Conservation (phyloP, 305 asterid species). For the Plantago rigida region DNA sequence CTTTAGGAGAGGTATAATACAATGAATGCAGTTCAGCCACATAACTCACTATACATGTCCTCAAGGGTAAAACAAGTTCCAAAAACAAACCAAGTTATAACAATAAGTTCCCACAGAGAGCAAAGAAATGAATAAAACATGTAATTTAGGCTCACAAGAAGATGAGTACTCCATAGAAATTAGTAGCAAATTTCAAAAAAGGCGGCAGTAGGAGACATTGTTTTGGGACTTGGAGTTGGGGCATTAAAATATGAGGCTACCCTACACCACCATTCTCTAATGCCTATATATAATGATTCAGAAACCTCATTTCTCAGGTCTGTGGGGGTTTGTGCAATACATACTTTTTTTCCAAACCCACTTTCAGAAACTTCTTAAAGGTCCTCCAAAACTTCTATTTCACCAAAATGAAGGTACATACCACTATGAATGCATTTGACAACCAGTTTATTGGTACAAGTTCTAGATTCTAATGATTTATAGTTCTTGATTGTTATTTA, state of each 20-base stretch:
- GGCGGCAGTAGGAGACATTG: conserved; percentile 27
- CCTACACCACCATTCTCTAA: conserved; percentile 3
- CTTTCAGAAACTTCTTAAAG: conserved; percentile 18
- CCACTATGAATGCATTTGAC: neutral
- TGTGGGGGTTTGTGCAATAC: conserved; percentile 31
- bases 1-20: too few relatives aligned
- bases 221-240: conserved; percentile 54
- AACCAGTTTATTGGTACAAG: neutral
- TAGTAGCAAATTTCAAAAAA: conserved; percentile 15
- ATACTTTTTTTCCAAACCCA: conserved; percentile 21
- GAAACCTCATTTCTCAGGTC: conserved; percentile 23
- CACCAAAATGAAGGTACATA: conserved; percentile 48
- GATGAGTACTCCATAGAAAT: neutral
- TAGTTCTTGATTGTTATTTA: conserved; percentile 23
- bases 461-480: too few relatives aligned
- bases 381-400: neutral
- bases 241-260: conserved; percentile 15
- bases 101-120: too few relatives aligned
- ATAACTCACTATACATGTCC: too few relatives aligned
- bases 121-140: neutral
- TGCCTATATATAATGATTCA: conserved; percentile 23
- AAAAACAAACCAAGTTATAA: too few relatives aligned
- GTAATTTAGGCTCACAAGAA: neutral
- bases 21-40: too few relatives aligned
- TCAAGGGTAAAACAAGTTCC: too few relatives aligned